Percentiles rank a stretch among this genome's conserved stretches.
phyloP scores from a whole-genome alignment of 352 stramenopile genomes.

The Blastocystis sp. region DNA sequence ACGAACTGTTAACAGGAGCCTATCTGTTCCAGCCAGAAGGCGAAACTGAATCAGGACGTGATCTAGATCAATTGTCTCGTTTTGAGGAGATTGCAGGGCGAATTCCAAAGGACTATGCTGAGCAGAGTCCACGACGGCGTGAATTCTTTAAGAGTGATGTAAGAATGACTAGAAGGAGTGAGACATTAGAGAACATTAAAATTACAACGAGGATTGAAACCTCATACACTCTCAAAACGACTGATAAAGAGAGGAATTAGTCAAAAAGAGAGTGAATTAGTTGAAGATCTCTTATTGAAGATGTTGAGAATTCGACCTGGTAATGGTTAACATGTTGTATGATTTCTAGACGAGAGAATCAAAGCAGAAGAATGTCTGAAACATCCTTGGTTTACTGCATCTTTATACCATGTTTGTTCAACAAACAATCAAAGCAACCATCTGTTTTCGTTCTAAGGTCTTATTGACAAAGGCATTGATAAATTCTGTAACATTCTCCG shows the following conservation, averaged over 20 bases:
- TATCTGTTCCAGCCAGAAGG: conserved; percentile 93
- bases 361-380: conserved; percentile 84
- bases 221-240: conserved; percentile 81
- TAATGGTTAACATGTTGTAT: conserved; percentile 13
- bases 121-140: conserved; percentile 80
- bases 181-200: conserved; percentile 86
- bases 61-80: conserved; percentile 93
- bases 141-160: conserved; percentile 85
- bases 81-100: conserved; percentile 94
- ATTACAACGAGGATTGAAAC: conserved; percentile 95
- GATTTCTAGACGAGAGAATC: conserved; percentile 70
- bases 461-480: conserved; percentile 42
- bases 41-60: conserved; percentile 74
- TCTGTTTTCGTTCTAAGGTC: background rate
- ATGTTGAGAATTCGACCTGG: conserved; percentile 81
- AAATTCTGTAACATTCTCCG: conserved; percentile 65
- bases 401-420: background rate
- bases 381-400: conserved; percentile 80
- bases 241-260: conserved; percentile 87
- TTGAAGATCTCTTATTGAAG: conserved; percentile 85
- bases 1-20: conserved; percentile 96
- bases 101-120: conserved; percentile 80
- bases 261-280: conserved; percentile 74
- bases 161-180: background rate
- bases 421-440: conserved; percentile 2